Conservation (phyloP, 768 basidiomycete genomes). For the Leccinum olivaceopallidum region DNA sequence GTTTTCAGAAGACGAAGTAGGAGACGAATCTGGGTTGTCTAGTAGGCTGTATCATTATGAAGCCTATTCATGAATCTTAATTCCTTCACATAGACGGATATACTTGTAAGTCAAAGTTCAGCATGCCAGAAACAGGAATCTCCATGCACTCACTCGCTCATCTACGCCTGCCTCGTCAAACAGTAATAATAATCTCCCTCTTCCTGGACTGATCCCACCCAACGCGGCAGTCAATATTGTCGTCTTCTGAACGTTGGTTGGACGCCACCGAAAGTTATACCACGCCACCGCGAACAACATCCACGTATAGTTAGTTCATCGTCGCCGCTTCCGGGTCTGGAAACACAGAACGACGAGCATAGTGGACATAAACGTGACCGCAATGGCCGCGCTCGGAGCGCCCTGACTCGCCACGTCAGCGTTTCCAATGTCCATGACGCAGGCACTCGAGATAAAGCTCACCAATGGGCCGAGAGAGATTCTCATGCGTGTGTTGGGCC, state of each 20-base stretch:
- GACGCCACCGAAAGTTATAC: neutral
- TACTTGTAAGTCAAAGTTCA: neutral
- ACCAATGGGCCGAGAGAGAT: too few species aligned
- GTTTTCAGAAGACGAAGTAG: too few species aligned
- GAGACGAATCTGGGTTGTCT: too few species aligned
- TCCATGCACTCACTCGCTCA: neutral
- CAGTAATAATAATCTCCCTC: neutral
- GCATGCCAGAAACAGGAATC: neutral
- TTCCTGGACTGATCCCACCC: neutral
- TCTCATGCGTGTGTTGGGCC: too few species aligned
- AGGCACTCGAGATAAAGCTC: neutral
- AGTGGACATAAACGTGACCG: neutral
- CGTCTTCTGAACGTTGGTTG: neutral
- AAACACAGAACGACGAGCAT: neutral
- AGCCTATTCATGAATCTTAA: neutral
- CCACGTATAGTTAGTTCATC: neutral
- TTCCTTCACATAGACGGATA: neutral
- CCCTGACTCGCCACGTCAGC: neutral
- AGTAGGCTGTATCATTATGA: too few species aligned
- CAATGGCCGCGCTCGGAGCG: neutral
- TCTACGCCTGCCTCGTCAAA: neutral
- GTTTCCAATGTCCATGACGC: neutral
- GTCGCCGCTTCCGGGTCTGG: neutral
- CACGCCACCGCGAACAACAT: neutral
- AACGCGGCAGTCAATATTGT: neutral